phyloP scores from a whole-genome alignment of 805 yeast genomes.

The Hanseniaspora nectarophila region DNA sequence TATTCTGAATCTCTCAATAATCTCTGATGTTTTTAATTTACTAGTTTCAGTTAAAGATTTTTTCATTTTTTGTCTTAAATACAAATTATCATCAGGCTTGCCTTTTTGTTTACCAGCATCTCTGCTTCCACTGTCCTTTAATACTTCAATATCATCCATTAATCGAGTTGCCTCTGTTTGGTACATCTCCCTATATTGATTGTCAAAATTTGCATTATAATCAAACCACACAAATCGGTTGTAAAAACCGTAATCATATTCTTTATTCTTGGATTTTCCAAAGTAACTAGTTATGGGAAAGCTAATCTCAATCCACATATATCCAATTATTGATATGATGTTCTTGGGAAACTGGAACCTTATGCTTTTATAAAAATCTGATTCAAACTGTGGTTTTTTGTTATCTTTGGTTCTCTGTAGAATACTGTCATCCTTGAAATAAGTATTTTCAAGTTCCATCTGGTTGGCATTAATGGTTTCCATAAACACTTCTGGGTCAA shows the following conservation, averaged over 20 bases:
- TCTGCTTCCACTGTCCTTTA: background rate
- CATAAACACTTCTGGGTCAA: background rate
- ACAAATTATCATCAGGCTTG: background rate
- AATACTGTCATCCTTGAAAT: background rate
- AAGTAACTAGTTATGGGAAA: slow-evolving; percentile 1
- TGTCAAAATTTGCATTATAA: slow-evolving; percentile 1
- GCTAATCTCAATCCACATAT: slow-evolving; percentile 12
- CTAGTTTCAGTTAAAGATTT: background rate
- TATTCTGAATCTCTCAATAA: slow-evolving; percentile 10
- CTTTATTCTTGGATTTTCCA: slow-evolving; percentile 5
- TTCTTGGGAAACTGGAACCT: slow-evolving; percentile 1
- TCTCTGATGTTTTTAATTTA: background rate
- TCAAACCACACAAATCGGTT: slow-evolving; percentile 14
- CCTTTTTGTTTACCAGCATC: background rate
- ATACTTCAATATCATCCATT: background rate
- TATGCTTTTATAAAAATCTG: background rate
- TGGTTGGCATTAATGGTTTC: background rate
- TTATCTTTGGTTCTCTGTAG: background rate
- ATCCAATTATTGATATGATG: slow-evolving; percentile 9
- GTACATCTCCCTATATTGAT: background rate
- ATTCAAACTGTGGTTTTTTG: background rate
- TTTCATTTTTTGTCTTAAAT: background rate
- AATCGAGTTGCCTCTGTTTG: background rate
- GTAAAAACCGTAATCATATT: slow-evolving; percentile 11
- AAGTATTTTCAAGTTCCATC: background rate